Evolutionary conservation across 208 protist species (phyloP), one percentile per base, ranked within the genome.

Genomic region (Leishmania tarentolae): DNA sequence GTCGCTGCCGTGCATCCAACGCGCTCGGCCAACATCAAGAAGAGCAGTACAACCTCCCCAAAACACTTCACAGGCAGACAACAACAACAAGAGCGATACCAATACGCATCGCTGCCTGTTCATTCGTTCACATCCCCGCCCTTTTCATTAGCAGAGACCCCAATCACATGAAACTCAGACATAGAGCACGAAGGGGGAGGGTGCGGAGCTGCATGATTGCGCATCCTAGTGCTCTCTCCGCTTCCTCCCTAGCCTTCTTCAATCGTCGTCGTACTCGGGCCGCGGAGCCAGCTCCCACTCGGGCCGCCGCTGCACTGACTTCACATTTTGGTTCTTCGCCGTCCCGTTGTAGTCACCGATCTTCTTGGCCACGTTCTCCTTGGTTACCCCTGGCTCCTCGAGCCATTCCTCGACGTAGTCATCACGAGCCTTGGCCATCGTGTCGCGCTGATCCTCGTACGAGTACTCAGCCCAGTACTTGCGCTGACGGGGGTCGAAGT

Each of bases 281-380:
- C 86, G 72, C 42, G 94, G 94, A 7, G 94, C 92, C 52, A 97
- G 82, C 86, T 97, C 94, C 94, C 94, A 97, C 83, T 97, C 92
- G 4, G 94, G 94, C 15, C 91, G 86, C 21, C 93, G 90, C 87
- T 94, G 88, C 44, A 96, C 91, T 31, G 88, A 86, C 83, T 94
- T 91, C 21, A 97, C 81, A 52, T 85, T 87, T 74, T 97, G 92
- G 5, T 95, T 85, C 79, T 93, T 96, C 21, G 88, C 93, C 42
- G 94, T 97, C 37, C 94, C 94, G 83, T 97, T 97, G 86, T 97
- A 97, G 53, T 97, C 93, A 42, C 87, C 93, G 81, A 97, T 95
- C 80, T 96, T 92, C 80, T 95, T 94, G 28, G 88, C 91, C 17
- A 97, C 91, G 80, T 97, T 97, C 79, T 96, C 90, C 82, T 89